These are phyloP conservation scores for Ophiostoma ulmi DNA, from an alignment of 2,329 filamentous ascomycete genomes.

Conservation along the genomic window DNA sequence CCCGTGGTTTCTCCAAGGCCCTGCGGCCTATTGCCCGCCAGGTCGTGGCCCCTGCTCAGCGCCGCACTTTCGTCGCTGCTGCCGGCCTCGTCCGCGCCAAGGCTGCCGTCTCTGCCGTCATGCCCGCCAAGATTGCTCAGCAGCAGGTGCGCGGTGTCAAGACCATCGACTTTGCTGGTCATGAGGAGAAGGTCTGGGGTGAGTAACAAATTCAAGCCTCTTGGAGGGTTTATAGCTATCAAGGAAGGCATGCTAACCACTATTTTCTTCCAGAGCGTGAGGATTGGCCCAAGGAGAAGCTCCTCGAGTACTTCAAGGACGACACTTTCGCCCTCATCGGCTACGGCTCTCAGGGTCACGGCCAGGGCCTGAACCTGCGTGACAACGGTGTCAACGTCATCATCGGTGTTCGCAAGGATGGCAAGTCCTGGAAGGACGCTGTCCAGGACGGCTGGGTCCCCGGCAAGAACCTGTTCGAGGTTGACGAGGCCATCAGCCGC, in stretches of 20 bases:
- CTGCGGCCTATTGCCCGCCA: slow-evolving; percentile 61
- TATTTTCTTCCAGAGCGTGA: slow-evolving; percentile 66
- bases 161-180: slow-evolving; percentile 97
- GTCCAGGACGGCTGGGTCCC: slow-evolving; percentile 95
- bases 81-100: slow-evolving; percentile 52
- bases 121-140: slow-evolving; percentile 33
- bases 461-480: slow-evolving; percentile 98
- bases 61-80: slow-evolving; percentile 59
- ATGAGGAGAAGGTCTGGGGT: slow-evolving; percentile 94
- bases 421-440: slow-evolving; percentile 97
- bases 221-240: not conserved
- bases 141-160: slow-evolving; percentile 83
- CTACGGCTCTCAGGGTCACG: slow-evolving; percentile 96
- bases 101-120: slow-evolving; percentile 43
- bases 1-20: slow-evolving; percentile 66
- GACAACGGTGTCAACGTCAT: slow-evolving; percentile 99
- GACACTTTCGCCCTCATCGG: slow-evolving; percentile 98
- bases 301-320: slow-evolving; percentile 99
- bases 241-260: not conserved
- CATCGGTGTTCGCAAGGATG: slow-evolving; percentile 96
- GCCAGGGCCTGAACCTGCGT: slow-evolving; percentile 98
- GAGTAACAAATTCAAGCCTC: slow-evolving; percentile 34
- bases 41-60: slow-evolving; percentile 56
- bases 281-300: slow-evolving; percentile 98
- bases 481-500: slow-evolving; percentile 89